Percentiles rank a stretch among this genome's conserved stretches.
phyloP scores from a whole-genome alignment of 1,284 basidiomycete species.

The Ganoderma multipileum region DNA sequence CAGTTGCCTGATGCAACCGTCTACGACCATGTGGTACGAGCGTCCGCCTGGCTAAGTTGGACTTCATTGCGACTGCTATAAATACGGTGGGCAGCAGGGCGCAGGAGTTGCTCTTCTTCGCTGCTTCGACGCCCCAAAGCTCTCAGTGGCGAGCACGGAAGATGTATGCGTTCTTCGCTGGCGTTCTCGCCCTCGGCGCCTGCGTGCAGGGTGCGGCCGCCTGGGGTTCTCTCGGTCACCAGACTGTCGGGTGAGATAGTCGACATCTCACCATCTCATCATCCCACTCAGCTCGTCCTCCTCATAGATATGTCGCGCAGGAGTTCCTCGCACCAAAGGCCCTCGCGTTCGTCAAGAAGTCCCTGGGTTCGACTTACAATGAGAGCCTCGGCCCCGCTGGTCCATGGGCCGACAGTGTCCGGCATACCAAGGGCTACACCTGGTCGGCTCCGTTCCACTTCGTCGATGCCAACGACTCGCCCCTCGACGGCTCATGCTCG shows the following conservation, averaged over 20 bases:
- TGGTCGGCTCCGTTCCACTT: constrained; percentile 26
- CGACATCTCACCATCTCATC: background rate
- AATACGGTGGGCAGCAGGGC: background rate
- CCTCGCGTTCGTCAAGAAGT: constrained; percentile 25
- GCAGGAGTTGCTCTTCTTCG: background rate
- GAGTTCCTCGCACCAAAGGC: constrained; percentile 29
- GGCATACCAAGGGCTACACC: constrained; percentile 18
- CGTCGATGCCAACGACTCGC: constrained; percentile 28
- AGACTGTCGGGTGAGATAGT: constrained; percentile 26
- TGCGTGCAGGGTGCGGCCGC: constrained; percentile 11
- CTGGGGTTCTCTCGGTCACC: constrained; percentile 26
- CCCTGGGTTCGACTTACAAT: constrained; percentile 26
- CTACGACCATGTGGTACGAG: constrained; percentile 7
- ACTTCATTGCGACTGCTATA: background rate
- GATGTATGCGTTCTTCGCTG: constrained; percentile 13
- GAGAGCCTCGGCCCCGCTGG: constrained; percentile 20
- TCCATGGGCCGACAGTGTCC: constrained; percentile 27
- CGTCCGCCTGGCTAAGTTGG: background rate
- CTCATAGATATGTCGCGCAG: constrained; percentile 29
- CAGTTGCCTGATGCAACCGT: constrained; percentile 9
- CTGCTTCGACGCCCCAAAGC: background rate
- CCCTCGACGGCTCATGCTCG: constrained; percentile 25
- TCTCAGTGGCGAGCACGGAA: background rate
- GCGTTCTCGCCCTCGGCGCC: background rate
- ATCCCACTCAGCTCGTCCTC: background rate